A percentile compares a stretch with the other conserved stretches of the same genome.
phyloP scores from a whole-genome alignment of 495 filamentous ascomycete species.

The Massariosphaeria phaeospora region DNA sequence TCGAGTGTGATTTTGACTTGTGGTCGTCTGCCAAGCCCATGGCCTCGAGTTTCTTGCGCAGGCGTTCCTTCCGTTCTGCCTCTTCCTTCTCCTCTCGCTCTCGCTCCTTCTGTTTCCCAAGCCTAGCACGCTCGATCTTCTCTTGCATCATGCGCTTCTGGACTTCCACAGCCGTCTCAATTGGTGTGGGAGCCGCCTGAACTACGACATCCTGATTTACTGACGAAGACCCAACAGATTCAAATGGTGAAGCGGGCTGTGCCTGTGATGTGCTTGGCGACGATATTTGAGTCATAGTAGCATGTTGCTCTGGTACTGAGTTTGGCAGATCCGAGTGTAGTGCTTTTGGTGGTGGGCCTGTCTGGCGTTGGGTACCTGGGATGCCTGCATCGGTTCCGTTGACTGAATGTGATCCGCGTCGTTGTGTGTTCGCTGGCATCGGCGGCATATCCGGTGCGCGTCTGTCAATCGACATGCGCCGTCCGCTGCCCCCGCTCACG shows the following conservation, averaged over 20 bases:
- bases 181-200: conserved; percentile 29
- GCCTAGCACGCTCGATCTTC: conserved; percentile 51
- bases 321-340: not conserved
- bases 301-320: conserved; percentile 23
- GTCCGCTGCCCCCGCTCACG: conserved; percentile 80
- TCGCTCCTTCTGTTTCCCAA: conserved; percentile 68
- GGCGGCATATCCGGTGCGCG: conserved; percentile 46
- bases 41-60: conserved; percentile 74
- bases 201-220: conserved; percentile 33
- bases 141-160: conserved; percentile 87
- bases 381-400: conserved; percentile 34
- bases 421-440: conserved; percentile 36
- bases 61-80: conserved; percentile 71
- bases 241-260: conserved; percentile 26
- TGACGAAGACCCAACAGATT: conserved; percentile 27
- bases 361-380: conserved; percentile 25
- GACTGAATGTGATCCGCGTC: conserved; percentile 48
- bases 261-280: conserved; percentile 27
- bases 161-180: conserved; percentile 47
- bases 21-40: conserved; percentile 68
- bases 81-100: conserved; percentile 81
- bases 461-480: conserved; percentile 52
- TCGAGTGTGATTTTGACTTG: conserved; percentile 35
- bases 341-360: not conserved
- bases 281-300: conserved; percentile 32